Evolutionary conservation across 495 filamentous ascomycete species (phyloP).

Genomic region (Neurospora terricola): DNA sequence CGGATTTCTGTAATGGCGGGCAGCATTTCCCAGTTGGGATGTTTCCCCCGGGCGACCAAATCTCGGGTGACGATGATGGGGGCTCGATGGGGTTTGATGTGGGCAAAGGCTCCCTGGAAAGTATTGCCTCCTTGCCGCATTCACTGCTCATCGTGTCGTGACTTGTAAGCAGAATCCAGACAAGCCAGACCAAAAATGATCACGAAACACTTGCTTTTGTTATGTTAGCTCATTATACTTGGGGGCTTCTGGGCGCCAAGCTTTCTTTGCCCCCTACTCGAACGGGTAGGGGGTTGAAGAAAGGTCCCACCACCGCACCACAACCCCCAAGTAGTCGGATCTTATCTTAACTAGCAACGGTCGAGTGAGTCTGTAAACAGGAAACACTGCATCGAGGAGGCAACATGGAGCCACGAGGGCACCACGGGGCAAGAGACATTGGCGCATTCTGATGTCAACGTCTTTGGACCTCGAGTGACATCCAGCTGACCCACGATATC

Average conservation of each 20-base stretch:
- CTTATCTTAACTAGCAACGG: not conserved
- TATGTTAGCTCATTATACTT: not conserved
- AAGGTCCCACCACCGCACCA: too few relatives aligned
- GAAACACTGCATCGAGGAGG: not conserved
- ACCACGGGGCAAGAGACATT: not conserved
- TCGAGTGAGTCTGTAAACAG: not conserved
- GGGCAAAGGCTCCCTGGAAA: not conserved
- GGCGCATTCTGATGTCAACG: not conserved
- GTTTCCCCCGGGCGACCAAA: not conserved
- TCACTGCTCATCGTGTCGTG: not conserved
- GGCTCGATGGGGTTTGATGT: not conserved
- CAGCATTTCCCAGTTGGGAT: not conserved
- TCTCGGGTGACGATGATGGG: not conserved
- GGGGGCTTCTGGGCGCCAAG: too few relatives aligned
- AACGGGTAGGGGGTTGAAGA: too few relatives aligned
- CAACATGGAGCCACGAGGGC: not conserved
- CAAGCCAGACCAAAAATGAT: not conserved
- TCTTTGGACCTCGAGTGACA: not conserved
- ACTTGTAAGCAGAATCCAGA: not conserved
- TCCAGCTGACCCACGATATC: not conserved
- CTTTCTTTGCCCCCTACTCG: too few relatives aligned
- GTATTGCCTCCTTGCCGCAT: not conserved
- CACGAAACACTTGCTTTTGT: not conserved
- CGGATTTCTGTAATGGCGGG: not conserved
- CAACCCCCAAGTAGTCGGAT: not conserved